Evolutionary conservation across 2,329 filamentous ascomycete species (phyloP).

Genomic region (Plectosphaerella plurivora): DNA sequence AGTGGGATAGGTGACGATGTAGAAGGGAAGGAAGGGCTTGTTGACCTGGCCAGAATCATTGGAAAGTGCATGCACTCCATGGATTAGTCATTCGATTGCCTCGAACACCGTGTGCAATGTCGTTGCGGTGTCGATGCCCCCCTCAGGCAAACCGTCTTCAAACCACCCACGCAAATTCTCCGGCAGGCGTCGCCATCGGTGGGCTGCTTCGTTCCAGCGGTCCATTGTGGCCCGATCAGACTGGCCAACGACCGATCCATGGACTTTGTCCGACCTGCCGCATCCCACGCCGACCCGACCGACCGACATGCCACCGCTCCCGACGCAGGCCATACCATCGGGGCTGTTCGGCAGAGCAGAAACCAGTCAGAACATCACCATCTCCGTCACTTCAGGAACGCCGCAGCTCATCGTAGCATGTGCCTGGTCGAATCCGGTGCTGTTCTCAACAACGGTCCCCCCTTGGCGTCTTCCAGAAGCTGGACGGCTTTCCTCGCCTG

Average conservation of each 20-base stretch:
- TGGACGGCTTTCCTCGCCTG: neutral
- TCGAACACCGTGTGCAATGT: neutral
- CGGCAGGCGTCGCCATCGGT: neutral
- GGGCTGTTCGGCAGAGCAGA: neutral
- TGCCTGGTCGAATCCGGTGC: neutral
- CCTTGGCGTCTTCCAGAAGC: neutral
- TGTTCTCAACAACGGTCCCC: neutral
- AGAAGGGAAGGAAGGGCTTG: too few relatives aligned
- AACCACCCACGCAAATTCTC: constrained; percentile 2
- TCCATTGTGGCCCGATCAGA: neutral
- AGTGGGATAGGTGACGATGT: too few relatives aligned
- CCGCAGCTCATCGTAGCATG: neutral
- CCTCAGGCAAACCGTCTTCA: neutral
- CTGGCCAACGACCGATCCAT: neutral
- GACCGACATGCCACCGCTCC: too few relatives aligned
- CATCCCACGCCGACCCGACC: neutral
- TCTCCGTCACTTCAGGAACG: neutral
- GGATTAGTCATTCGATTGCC: too few relatives aligned
- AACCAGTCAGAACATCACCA: neutral
- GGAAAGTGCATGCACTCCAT: too few relatives aligned
- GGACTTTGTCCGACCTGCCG: neutral
- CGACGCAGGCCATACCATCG: neutral
- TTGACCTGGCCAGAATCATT: too few relatives aligned
- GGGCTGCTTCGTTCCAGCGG: neutral
- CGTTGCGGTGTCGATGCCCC: neutral